These are phyloP conservation scores for Coprinellus micaceus DNA, from an alignment of 768 basidiomycete genomes.

Conservation along the genomic window DNA sequence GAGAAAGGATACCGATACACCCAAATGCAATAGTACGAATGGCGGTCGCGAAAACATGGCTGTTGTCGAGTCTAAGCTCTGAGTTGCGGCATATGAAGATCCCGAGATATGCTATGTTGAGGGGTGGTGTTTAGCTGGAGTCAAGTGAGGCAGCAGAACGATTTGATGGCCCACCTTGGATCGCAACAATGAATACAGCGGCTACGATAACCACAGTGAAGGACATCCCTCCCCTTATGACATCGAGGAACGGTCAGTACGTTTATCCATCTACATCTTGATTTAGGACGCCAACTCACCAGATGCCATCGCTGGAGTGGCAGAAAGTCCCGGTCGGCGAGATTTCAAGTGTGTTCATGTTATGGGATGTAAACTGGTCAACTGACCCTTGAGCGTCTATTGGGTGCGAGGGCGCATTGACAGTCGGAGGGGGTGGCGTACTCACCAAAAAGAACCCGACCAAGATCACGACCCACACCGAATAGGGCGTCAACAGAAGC, in stretches of 20 bases:
- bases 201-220: conserved; percentile 20
- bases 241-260: too few species aligned
- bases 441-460: conserved; percentile 23
- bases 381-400: background rate
- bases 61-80: conserved; percentile 11
- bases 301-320: conserved; percentile 18
- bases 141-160: too few species aligned
- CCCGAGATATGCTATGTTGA: conserved; percentile 19
- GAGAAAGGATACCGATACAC: conserved; percentile 21
- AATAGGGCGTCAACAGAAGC: conserved; percentile 25
- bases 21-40: conserved; percentile 29
- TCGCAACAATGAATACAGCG: conserved; percentile 18
- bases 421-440: background rate
- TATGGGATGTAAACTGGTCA: conserved; percentile 21
- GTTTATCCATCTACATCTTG: too few species aligned
- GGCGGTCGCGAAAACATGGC: conserved; percentile 20
- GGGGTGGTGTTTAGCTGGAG: background rate
- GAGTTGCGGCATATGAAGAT: conserved; percentile 24
- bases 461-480: conserved; percentile 23
- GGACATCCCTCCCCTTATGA: conserved; percentile 27
- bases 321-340: conserved; percentile 30
- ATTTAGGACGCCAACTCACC: conserved; percentile 14
- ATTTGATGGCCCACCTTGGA: conserved; percentile 23
- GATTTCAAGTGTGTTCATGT: conserved; percentile 19
- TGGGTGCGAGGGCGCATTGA: too few species aligned